These are phyloP conservation scores for Rhexocercosporidium sp. DNA, from an alignment of 2,329 filamentous ascomycete genomes.

Conservation along the genomic window DNA sequence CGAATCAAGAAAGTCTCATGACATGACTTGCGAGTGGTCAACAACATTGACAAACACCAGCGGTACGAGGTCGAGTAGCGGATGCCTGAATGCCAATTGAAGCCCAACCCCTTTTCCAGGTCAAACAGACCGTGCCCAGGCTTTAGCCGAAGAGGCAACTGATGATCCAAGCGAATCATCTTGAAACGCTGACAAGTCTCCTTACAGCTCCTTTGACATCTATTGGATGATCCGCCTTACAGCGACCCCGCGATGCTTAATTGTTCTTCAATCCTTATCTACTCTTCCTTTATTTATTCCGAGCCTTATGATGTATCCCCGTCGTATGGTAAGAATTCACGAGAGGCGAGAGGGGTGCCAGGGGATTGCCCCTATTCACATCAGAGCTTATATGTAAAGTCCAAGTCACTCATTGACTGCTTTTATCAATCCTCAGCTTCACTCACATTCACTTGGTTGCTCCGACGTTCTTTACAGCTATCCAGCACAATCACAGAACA, in stretches of 20 bases:
- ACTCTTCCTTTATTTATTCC: background rate
- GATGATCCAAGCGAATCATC: no score
- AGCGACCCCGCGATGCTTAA: background rate
- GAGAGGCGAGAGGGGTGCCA: no score
- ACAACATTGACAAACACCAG: no score
- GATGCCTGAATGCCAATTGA: background rate
- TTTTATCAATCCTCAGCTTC: background rate
- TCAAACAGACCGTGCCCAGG: background rate
- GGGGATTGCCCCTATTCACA: background rate
- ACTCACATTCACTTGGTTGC: background rate
- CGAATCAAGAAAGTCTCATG: no score
- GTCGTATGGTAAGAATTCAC: background rate
- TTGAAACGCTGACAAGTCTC: no score
- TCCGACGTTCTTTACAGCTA: background rate
- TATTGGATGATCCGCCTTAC: background rate
- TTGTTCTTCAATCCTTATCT: background rate
- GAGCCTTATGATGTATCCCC: conserved; percentile 6
- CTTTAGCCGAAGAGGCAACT: background rate
- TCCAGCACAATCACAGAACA: background rate
- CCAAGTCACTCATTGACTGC: background rate
- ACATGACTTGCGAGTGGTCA: no score
- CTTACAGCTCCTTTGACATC: background rate
- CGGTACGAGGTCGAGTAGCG: background rate
- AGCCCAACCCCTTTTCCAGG: background rate
- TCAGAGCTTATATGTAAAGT: background rate